These are phyloP conservation scores for Gnomoniopsis smithogilvyi DNA, from an alignment of 2,329 filamentous ascomycete genomes.

Conservation along the genomic window DNA sequence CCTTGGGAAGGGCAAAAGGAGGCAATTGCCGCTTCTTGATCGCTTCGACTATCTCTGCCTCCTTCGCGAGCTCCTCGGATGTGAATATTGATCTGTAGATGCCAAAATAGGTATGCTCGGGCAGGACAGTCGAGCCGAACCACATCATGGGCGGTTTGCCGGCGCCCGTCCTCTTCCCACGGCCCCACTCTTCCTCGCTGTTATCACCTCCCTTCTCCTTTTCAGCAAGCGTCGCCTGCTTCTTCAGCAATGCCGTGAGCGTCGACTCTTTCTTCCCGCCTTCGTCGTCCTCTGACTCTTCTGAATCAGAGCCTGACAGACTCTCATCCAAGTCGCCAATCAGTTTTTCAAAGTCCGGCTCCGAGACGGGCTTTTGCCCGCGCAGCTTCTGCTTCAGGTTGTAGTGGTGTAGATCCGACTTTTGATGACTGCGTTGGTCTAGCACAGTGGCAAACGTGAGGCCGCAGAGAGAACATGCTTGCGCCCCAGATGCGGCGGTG, in stretches of 20 bases:
- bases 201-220: constrained; percentile 36
- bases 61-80: constrained; percentile 64
- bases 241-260: constrained; percentile 74
- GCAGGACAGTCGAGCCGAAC: constrained; percentile 75
- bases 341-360: constrained; percentile 82
- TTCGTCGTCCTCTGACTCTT: constrained; percentile 61
- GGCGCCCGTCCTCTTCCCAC: constrained; percentile 46
- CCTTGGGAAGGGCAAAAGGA: constrained; percentile 52
- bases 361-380: constrained; percentile 67
- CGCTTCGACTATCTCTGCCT: constrained; percentile 59
- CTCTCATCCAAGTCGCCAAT: constrained; percentile 86
- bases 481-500: constrained; percentile 54
- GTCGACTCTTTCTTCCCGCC: constrained; percentile 61
- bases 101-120: constrained; percentile 76
- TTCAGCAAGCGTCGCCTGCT: constrained; percentile 71
- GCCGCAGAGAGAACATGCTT: constrained; percentile 77
- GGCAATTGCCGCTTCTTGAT: constrained; percentile 75
- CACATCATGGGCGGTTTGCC: constrained; percentile 78
- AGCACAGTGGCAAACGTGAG: constrained; percentile 67
- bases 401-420: constrained; percentile 89
- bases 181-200: constrained; percentile 42
- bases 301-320: constrained; percentile 80
- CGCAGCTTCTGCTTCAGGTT: constrained; percentile 91
- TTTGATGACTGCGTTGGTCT: constrained; percentile 82
- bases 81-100: constrained; percentile 83